Conservation (phyloP, 306 rosid species). For the Clitoria ternatea region DNA sequence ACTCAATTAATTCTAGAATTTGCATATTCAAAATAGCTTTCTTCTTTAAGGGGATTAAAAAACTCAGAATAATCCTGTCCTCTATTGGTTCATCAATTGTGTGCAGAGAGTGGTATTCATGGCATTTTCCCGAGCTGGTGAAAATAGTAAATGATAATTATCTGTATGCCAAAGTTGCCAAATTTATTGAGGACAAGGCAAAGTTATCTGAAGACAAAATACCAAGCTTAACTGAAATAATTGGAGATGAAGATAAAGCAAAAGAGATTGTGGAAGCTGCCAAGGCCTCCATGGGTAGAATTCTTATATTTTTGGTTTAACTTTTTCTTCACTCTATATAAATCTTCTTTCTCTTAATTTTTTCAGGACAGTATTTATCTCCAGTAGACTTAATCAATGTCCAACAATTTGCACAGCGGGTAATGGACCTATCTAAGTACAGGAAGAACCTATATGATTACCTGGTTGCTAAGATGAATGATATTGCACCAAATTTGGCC, state of each 20-base stretch:
- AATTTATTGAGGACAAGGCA: constrained; percentile 67
- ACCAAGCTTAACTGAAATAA: constrained; percentile 51
- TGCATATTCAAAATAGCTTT: background rate
- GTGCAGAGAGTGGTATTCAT: too few species aligned
- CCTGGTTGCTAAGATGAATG: constrained; percentile 81
- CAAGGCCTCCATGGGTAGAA: too few species aligned
- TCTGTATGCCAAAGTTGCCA: too few species aligned
- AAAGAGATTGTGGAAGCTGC: constrained; percentile 94
- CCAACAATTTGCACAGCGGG: constrained; percentile 85
- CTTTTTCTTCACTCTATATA: background rate
- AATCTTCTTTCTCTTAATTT: constrained; percentile 18
- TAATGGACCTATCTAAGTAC: constrained; percentile 80
- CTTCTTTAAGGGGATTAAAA: background rate
- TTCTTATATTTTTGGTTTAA: constrained; percentile 12
- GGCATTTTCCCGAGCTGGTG: too few species aligned
- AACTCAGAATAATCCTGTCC: background rate
- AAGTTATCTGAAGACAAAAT: constrained; percentile 64
- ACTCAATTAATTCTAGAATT: background rate
- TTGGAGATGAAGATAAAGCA: constrained; percentile 94
- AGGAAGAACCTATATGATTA: constrained; percentile 77
- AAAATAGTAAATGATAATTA: too few species aligned
- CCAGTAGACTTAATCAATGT: constrained; percentile 84
- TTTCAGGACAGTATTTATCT: constrained; percentile 84
- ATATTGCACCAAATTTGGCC: too few species aligned
- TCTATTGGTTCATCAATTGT: background rate